Evolutionary conservation across 257 asterid genomes (phyloP), one percentile per base, ranked within the genome.

Genomic region (Solanum sejunctum): DNA sequence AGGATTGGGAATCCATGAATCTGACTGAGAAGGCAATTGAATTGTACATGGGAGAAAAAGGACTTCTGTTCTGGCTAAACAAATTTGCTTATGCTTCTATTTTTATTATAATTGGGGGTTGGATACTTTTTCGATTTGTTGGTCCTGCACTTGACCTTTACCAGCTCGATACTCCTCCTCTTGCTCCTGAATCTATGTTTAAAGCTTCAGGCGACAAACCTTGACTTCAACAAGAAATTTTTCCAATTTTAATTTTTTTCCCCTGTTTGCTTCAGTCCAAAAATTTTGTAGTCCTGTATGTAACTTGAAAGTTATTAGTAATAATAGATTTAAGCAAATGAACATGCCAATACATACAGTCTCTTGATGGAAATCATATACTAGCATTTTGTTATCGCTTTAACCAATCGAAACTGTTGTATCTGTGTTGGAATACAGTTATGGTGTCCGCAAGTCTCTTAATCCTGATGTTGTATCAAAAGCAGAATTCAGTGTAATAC

Each of bases 81-180:
- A 95, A 95, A 88, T 92, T 95, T 78, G 97, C 98, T 10, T 95
- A 94, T 84, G 99, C 98, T 51, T 95, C 98, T 32, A 95, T 94
- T 79, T 95, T 85, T 87, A 92, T 95, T 47, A 86, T 94, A 6
- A 95, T 95, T 13, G 98, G 98, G 36, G 98, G 95, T 9, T 95
- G 98, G 99, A 92, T 95, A 57, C 13, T 92, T 36, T 95, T 95
- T 90, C 93, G 98, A 11, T 93, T 94, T 51, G 95, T 94, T 5
- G 98, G 97, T 16, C 98, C 99, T 1, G 92, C 96, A 8, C 92
- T 95, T 5, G 91, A 93, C 84, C 84, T 95, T 79, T 94, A 95
- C 87, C 98, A 94, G 94, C 90, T 94, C 61, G 99, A 95, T 52
- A 86, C 98, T 51, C 92, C 97, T 88, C 98, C 98, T 20, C 82